Evolutionary conservation across 495 filamentous ascomycete species (phyloP).

Genomic region (Lasiosphaeria hispida): DNA sequence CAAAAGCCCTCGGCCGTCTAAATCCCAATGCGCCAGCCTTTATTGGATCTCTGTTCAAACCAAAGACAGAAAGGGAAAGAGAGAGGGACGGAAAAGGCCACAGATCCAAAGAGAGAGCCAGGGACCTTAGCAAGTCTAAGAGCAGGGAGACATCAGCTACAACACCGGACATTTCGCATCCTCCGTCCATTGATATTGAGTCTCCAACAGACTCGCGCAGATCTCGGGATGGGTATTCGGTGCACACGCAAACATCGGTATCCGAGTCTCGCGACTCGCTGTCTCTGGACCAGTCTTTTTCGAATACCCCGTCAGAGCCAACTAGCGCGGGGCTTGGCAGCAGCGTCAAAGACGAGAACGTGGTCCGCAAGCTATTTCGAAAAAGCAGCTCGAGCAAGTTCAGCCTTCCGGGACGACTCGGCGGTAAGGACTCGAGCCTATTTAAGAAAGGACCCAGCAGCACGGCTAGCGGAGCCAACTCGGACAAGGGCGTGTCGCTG

Average conservation of each 20-base stretch:
- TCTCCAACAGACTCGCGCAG: slow-evolving; percentile 62
- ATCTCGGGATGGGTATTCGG: slow-evolving; percentile 50
- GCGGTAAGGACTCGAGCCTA: slow-evolving; percentile 60
- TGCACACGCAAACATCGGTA: slow-evolving; percentile 60
- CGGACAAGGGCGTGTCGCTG: slow-evolving; percentile 41
- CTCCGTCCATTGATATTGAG: slow-evolving; percentile 31
- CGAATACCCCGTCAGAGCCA: slow-evolving; percentile 64
- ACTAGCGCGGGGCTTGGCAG: slow-evolving; percentile 37
- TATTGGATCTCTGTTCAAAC: slow-evolving; percentile 46
- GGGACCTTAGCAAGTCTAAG: slow-evolving; percentile 27
- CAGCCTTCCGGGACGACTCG: slow-evolving; percentile 60
- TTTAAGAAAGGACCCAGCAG: slow-evolving; percentile 60
- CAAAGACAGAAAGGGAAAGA: slow-evolving; percentile 36
- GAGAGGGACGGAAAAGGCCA: slow-evolving; percentile 29
- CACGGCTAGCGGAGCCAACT: slow-evolving; percentile 42
- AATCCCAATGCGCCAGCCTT: slow-evolving; percentile 55
- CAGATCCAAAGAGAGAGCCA: slow-evolving; percentile 29
- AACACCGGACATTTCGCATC: slow-evolving; percentile 20
- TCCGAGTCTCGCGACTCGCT: slow-evolving; percentile 73
- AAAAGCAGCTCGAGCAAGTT: slow-evolving; percentile 81
- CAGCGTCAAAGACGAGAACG: slow-evolving; percentile 47
- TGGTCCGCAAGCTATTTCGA: slow-evolving; percentile 70
- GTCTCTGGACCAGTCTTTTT: slow-evolving; percentile 61
- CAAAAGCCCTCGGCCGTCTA: slow-evolving; percentile 40
- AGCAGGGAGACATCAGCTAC: slow-evolving; percentile 21